Conservation (phyloP, 768 basidiomycete species). For the Auricularia sp. region DNA sequence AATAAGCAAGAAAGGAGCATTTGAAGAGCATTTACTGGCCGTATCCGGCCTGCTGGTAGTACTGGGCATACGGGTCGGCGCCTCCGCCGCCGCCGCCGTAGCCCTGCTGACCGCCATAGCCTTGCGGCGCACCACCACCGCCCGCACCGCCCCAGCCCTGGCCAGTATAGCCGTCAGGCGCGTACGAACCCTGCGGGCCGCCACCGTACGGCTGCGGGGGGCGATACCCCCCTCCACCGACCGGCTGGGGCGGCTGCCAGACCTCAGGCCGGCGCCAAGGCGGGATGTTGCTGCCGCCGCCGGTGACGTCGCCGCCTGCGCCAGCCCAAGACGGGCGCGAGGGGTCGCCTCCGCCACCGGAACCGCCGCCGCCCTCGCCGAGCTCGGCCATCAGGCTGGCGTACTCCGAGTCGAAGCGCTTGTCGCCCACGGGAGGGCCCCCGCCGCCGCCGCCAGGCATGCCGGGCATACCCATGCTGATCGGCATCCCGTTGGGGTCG, state of each 20-base stretch:
- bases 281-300: slow-evolving; percentile 67
- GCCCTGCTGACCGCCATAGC: slow-evolving; percentile 16
- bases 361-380: slow-evolving; percentile 63
- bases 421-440: slow-evolving; percentile 17
- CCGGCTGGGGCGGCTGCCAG: slow-evolving; percentile 45
- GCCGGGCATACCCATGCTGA: slow-evolving; percentile 4
- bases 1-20: background rate
- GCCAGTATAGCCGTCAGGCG: slow-evolving; percentile 31
- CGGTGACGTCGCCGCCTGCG: slow-evolving; percentile 50
- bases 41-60: slow-evolving; percentile 52
- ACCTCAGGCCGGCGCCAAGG: slow-evolving; percentile 88
- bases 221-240: slow-evolving; percentile 39
- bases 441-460: slow-evolving; percentile 1
- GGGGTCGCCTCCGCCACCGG: slow-evolving; percentile 36
- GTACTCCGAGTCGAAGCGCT: slow-evolving; percentile 95
- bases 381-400: slow-evolving; percentile 96
- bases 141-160: slow-evolving; percentile 21
- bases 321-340: slow-evolving; percentile 30
- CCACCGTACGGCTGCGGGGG: slow-evolving; percentile 42
- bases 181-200: slow-evolving; percentile 25
- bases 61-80: slow-evolving; percentile 67
- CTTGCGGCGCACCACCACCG: slow-evolving; percentile 25
- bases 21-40: slow-evolving; percentile 4
- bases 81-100: slow-evolving; percentile 17
- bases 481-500: slow-evolving; percentile 50